These are phyloP conservation scores for Ilyonectria destructans DNA, from an alignment of 2,329 filamentous ascomycete species.

Conservation along the genomic window DNA sequence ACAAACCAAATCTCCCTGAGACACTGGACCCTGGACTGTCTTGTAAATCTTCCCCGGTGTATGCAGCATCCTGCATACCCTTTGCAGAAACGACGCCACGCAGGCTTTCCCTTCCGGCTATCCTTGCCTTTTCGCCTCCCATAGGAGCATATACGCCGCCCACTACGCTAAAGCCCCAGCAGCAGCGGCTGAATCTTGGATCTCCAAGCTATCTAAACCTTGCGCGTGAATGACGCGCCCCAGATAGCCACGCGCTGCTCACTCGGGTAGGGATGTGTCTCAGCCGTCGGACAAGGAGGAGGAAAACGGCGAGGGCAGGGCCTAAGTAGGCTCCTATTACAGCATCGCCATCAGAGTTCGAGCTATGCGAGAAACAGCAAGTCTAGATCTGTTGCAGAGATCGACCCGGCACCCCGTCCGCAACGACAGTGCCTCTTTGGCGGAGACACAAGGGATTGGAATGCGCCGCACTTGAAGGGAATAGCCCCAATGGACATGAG, in stretches of 20 bases:
- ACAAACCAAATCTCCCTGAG: conserved; percentile 4
- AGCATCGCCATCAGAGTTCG: conserved; percentile 16
- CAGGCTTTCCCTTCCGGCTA: background rate
- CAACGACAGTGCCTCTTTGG: conserved; percentile 14
- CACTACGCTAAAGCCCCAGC: conserved; percentile 6
- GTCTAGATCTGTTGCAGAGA: conserved; percentile 19
- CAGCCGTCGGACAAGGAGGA: background rate
- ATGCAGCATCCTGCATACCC: background rate
- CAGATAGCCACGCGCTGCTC: background rate
- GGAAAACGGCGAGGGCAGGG: conserved; percentile 7
- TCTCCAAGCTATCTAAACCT: conserved; percentile 6
- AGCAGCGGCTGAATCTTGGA: conserved; percentile 27
- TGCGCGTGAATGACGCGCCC: background rate
- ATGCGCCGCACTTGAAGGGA: conserved; percentile 19
- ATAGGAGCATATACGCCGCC: background rate
- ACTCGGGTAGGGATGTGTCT: background rate
- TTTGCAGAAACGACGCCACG: background rate
- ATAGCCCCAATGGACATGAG: conserved; percentile 20
- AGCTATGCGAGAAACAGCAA: conserved; percentile 17
- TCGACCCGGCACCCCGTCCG: conserved; percentile 5
- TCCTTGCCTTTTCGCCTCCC: background rate
- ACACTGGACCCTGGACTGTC: background rate
- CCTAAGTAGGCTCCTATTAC: conserved; percentile 18
- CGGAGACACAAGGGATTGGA: conserved; percentile 23
- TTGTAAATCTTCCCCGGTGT: background rate